These are phyloP conservation scores for Suillus subalutaceus DNA, from an alignment of 768 basidiomycete species.

Conservation along the genomic window DNA sequence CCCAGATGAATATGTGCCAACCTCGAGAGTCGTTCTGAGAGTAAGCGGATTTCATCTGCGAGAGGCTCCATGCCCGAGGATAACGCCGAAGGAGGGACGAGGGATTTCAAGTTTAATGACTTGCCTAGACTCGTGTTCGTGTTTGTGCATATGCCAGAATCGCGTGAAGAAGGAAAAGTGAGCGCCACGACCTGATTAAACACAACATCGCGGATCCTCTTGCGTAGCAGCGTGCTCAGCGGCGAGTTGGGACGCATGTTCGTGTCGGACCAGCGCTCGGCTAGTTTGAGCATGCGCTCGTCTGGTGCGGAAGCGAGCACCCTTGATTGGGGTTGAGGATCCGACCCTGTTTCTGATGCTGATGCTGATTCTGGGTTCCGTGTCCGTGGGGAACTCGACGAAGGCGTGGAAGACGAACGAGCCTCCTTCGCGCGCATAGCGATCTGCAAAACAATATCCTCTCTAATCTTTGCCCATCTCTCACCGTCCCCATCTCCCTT, in stretches of 20 bases:
- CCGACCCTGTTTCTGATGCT: constrained; percentile 14
- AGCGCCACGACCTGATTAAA: constrained; percentile 59
- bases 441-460: constrained; percentile 75
- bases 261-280: constrained; percentile 71
- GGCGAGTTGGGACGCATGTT: constrained; percentile 65
- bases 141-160: constrained; percentile 29
- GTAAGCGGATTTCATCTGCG: constrained; percentile 60
- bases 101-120: constrained; percentile 24
- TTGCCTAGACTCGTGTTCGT: constrained; percentile 32
- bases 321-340: constrained; percentile 25
- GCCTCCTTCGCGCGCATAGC: constrained; percentile 66
- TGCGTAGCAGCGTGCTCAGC: constrained; percentile 61
- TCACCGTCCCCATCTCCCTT: constrained; percentile 24
- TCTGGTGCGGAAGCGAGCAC: constrained; percentile 45
- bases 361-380: not conserved
- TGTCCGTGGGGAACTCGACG: not conserved
- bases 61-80: constrained; percentile 74
- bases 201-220: constrained; percentile 64
- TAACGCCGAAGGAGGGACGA: constrained; percentile 20
- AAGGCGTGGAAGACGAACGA: constrained; percentile 17
- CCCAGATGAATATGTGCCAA: constrained; percentile 75
- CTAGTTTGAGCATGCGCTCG: constrained; percentile 55
- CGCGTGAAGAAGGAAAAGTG: constrained; percentile 48
- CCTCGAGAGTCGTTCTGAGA: constrained; percentile 72
- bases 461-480: constrained; percentile 57